Evolutionary conservation across 495 filamentous ascomycete species (phyloP).

Genomic region (Gamarada debralockiae): DNA sequence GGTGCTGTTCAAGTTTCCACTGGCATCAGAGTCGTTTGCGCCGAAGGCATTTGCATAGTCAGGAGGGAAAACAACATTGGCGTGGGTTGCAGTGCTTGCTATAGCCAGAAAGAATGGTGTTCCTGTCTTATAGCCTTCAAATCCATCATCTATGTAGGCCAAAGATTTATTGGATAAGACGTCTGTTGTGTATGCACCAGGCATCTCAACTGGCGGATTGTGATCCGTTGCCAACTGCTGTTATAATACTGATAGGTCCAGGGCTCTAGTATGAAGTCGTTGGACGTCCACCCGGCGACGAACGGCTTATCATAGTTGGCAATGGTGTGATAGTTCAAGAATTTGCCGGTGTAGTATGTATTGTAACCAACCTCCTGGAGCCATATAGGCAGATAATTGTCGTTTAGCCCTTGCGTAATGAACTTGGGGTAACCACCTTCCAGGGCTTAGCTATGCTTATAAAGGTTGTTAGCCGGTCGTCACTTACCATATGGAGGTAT

Average conservation of each 20-base stretch:
- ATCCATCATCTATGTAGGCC: constrained; percentile 55
- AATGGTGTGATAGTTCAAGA: constrained; percentile 55
- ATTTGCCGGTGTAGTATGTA: constrained; percentile 63
- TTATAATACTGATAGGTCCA: constrained; percentile 62
- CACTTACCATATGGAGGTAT: constrained; percentile 48
- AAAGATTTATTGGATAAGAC: constrained; percentile 55
- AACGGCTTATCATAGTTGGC: constrained; percentile 49
- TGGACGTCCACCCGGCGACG: no score
- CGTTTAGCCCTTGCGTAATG: constrained; percentile 54
- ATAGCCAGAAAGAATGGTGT: constrained; percentile 59
- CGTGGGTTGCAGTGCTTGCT: constrained; percentile 57
- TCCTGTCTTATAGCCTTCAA: constrained; percentile 46
- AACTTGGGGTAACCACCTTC: constrained; percentile 65
- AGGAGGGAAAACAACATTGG: constrained; percentile 39
- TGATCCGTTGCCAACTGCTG: constrained; percentile 54
- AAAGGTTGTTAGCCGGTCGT: not conserved
- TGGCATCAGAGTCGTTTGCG: no score
- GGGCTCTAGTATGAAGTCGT: constrained; percentile 60
- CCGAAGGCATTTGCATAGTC: constrained; percentile 18
- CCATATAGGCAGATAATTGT: constrained; percentile 62
- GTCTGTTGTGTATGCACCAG: constrained; percentile 53
- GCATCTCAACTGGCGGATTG: constrained; percentile 47
- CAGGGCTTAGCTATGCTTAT: not conserved
- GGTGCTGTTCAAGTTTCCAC: no score
- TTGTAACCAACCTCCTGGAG: constrained; percentile 60